Evolutionary conservation across 2,329 filamentous ascomycete species (phyloP).

Genomic region (Fusarium sp.): DNA sequence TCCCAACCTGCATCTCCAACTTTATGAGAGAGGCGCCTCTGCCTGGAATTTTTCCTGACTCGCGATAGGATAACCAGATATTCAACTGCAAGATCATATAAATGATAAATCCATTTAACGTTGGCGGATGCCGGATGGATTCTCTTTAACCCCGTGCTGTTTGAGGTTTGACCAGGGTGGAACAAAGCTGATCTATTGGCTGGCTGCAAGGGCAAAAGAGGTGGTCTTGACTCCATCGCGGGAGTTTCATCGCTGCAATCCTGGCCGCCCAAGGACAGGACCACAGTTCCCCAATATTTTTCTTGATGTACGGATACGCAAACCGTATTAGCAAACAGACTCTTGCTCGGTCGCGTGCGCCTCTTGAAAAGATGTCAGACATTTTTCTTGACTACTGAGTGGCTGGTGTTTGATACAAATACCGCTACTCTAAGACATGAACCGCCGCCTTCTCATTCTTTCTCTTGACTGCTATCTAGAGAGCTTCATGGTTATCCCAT

Average conservation of each 20-base stretch:
- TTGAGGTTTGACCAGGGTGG: conserved; percentile 40
- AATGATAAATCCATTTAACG: background rate
- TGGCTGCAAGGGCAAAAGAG: conserved; percentile 32
- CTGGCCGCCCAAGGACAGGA: conserved; percentile 31
- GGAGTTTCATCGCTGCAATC: conserved; percentile 38
- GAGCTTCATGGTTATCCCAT: background rate
- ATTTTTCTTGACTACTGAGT: conserved; percentile 11
- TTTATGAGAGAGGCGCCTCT: conserved; percentile 11
- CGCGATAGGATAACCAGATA: background rate
- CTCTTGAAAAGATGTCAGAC: conserved; percentile 20
- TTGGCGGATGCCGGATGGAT: background rate
- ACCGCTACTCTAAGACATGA: background rate
- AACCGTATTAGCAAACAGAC: background rate
- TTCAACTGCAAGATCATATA: background rate
- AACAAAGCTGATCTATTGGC: conserved; percentile 21
- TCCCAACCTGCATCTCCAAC: conserved; percentile 10
- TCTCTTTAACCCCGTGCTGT: conserved; percentile 32
- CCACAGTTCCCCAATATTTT: conserved; percentile 6
- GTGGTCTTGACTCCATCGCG: conserved; percentile 16
- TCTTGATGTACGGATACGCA: background rate
- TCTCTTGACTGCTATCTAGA: background rate
- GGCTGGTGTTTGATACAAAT: conserved; percentile 19
- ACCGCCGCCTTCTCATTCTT: background rate
- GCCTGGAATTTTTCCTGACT: conserved; percentile 31
- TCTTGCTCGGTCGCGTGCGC: conserved; percentile 18